A percentile compares a stretch with the other conserved stretches of the same genome.
These are phyloP conservation scores for Fraxinus albicans DNA, from an alignment of 305 asterid species.

Conservation along the genomic window DNA sequence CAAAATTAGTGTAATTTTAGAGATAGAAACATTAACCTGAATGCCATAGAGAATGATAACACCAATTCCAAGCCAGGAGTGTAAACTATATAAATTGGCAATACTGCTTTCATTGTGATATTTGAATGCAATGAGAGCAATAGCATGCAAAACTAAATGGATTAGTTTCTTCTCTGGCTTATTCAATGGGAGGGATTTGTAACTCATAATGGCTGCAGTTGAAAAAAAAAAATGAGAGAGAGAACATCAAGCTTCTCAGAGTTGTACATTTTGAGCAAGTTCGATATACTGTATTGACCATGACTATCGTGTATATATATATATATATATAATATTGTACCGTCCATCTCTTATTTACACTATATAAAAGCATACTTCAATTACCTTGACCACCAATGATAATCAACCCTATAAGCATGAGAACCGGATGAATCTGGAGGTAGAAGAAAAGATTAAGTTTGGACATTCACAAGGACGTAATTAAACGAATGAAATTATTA, in stretches of 20 bases:
- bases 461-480: neutral
- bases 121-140: slow-evolving; percentile 85
- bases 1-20: neutral
- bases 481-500: neutral
- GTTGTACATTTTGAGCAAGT: neutral
- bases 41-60: slow-evolving; percentile 73
- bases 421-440: slow-evolving; percentile 83
- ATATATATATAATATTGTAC: no score
- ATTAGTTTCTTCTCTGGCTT: slow-evolving; percentile 76
- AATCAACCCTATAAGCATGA: slow-evolving; percentile 82
- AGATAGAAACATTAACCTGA: slow-evolving; percentile 48
- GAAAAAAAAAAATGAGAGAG: neutral
- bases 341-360: no score
- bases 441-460: slow-evolving; percentile 13
- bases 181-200: slow-evolving; percentile 71
- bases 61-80: slow-evolving; percentile 93
- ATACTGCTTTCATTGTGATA: slow-evolving; percentile 77
- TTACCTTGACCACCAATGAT: slow-evolving; percentile 91
- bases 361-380: neutral
- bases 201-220: slow-evolving; percentile 81
- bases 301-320: no score
- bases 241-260: neutral
- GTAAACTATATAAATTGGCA: slow-evolving; percentile 87
- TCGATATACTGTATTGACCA: no score
- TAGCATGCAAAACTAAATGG: slow-evolving; percentile 70